These are phyloP conservation scores for Podospora sp. DNA, from an alignment of 495 filamentous ascomycete genomes.

Conservation along the genomic window DNA sequence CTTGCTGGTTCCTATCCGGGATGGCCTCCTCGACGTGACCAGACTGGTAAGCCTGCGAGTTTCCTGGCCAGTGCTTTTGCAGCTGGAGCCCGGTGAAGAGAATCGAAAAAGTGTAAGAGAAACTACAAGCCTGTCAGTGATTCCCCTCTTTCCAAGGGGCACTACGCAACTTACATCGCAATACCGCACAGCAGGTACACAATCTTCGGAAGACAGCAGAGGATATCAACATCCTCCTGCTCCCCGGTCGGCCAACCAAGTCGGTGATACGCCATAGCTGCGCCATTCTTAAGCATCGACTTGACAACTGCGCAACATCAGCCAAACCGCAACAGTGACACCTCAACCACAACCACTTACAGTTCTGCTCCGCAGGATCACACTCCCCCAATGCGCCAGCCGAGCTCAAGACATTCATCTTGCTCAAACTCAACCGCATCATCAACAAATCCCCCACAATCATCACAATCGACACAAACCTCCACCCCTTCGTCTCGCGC, in stretches of 20 bases:
- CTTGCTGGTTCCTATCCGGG: background rate
- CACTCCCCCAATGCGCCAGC: constrained; percentile 18
- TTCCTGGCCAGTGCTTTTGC: constrained; percentile 8
- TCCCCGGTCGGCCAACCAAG: background rate
- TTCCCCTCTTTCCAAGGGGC: background rate
- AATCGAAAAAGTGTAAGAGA: constrained; percentile 21
- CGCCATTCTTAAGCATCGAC: constrained; percentile 12
- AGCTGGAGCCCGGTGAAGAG: constrained; percentile 19
- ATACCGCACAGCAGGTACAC: constrained; percentile 18
- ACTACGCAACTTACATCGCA: constrained; percentile 21
- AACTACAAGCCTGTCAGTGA: background rate
- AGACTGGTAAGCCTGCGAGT: background rate
- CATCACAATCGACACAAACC: background rate
- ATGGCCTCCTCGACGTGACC: constrained; percentile 18
- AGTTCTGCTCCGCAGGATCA: constrained; percentile 2
- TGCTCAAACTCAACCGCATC: constrained; percentile 21
- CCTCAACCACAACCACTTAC: constrained; percentile 4
- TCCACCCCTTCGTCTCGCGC: background rate
- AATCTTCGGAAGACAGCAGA: constrained; percentile 19
- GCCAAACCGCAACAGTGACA: background rate
- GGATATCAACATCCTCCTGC: background rate
- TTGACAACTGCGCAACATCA: constrained; percentile 1
- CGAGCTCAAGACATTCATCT: constrained; percentile 21
- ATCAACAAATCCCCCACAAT: constrained; percentile 15
- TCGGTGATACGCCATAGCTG: constrained; percentile 1